Percentiles rank a stretch among this genome's conserved stretches.
These are phyloP conservation scores for Chrysosporium queenslandicum DNA, from an alignment of 2,329 filamentous ascomycete genomes.

Conservation along the genomic window DNA sequence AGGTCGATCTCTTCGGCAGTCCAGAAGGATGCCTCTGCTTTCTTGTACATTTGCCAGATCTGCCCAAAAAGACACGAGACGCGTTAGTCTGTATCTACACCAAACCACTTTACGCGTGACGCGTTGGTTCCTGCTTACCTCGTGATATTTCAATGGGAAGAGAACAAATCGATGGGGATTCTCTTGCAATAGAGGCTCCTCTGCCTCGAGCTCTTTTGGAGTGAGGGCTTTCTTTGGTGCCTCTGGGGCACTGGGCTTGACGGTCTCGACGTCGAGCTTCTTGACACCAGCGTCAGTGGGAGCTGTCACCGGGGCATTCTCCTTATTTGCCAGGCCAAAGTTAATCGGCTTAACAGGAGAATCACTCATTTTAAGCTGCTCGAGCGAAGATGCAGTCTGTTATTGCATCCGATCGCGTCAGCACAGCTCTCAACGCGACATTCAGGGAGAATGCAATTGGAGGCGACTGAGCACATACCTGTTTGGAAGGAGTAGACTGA, in stretches of 20 bases:
- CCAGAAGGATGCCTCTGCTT: conserved; percentile 99
- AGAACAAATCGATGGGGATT: conserved; percentile 94
- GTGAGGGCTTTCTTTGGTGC: conserved; percentile 33
- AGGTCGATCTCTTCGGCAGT: conserved; percentile 98
- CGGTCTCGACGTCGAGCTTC: conserved; percentile 37
- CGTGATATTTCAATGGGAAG: conserved; percentile 98
- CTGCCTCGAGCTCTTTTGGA: conserved; percentile 59
- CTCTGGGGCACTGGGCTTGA: conserved; percentile 38
- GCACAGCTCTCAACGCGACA: conserved; percentile 27
- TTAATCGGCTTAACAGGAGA: conserved; percentile 84
- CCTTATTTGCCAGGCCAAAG: conserved; percentile 66
- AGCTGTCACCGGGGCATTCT: conserved; percentile 55
- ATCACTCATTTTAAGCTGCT: conserved; percentile 77
- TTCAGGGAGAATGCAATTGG: conserved; percentile 17
- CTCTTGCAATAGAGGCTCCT: conserved; percentile 88
- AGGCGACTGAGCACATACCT: conserved; percentile 45
- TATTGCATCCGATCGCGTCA: conserved; percentile 27
- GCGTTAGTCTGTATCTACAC: conserved; percentile 30
- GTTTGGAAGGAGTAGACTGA: conserved; percentile 64
- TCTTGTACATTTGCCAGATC: conserved; percentile 99
- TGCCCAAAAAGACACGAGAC: conserved; percentile 33
- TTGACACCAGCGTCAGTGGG: conserved; percentile 46
- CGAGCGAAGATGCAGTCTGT: conserved; percentile 77
- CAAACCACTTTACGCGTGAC: conserved; percentile 59
- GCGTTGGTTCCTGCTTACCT: conserved; percentile 56